Base-by-base conservation (phyloP, 106 monocot genomes). In the Platanthera guangdongensis region DNA sequence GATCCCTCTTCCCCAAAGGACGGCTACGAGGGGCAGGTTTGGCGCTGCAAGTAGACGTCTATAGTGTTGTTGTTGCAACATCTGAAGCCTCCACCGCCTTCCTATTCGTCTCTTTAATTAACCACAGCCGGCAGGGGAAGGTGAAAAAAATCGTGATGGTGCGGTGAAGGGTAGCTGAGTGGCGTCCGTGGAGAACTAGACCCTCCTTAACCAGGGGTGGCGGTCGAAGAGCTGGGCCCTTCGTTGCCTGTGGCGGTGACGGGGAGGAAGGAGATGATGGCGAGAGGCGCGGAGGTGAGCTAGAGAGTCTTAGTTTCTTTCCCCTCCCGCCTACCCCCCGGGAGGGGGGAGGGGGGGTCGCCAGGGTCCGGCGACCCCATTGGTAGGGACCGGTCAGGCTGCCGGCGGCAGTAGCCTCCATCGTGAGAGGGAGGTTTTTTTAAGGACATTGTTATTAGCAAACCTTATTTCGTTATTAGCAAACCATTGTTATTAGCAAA, bases 1-100 rank as follows among this genome's bases (percentile, higher is more conserved):
- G 76, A 76, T 48, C 81, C 81, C 10, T 21, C 70, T 45, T 85
- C 85, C 0, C 85, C 85, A 1, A 78, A 60, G 50, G 47, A 82
- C 62, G 71, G 75, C 9, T 85, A 81, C 81, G 62, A 79, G 75
- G 85, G 85, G 48, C 78, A 85, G 81, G 72, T 85, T 51, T 75
- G 78, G 47, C n/a, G 48, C 32, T n/a, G 69, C 48, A 79, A 76
- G 15, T 25, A 25, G 25, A 25, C 25, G 25, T 25, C 25, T 0
- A 25, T 0, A 25, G 0, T 32, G 4, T 25, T 47, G 16, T n/a
- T 18, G 16, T 21, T 25, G 21, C 16, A 4, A 47, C 16, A 51
- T 51, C 69, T 14, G 10, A 25, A 25, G 19, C 72, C 72, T 73
- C 72, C 72, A 5, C 50, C 72, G 11, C 3, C 50, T 73, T 16